These are phyloP conservation scores for Volvox reticuliferus DNA, from an alignment of 139 green algal species.

Conservation along the genomic window DNA sequence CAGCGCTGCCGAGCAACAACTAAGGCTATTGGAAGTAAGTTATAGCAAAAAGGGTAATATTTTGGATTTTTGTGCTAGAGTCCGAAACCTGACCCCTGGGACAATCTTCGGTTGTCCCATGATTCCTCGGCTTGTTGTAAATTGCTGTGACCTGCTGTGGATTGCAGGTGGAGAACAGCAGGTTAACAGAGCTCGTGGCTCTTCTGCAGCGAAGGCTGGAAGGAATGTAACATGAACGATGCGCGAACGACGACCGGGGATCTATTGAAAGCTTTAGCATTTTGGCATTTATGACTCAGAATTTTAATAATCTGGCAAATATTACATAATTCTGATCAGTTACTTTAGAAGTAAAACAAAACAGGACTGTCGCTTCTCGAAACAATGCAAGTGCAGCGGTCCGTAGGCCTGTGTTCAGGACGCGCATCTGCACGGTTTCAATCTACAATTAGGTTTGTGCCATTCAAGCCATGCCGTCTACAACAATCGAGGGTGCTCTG, in stretches of 20 bases:
- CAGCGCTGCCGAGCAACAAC: conserved; percentile 28
- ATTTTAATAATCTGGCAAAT: no score
- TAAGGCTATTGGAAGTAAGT: conserved; percentile 32
- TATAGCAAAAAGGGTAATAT: not conserved
- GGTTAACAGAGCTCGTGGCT: conserved; percentile 28
- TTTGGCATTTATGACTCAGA: no score
- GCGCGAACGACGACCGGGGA: not conserved
- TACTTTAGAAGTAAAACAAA: no score
- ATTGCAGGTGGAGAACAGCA: conserved; percentile 41
- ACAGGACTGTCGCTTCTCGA: not conserved
- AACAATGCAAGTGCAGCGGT: conserved; percentile 33
- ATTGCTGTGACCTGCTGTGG: not conserved
- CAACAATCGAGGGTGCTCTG: not conserved
- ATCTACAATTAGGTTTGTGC: not conserved
- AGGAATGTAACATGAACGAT: not conserved
- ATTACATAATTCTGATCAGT: no score
- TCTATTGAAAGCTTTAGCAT: no score
- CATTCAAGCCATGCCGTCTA: conserved; percentile 14
- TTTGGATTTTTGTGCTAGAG: not conserved
- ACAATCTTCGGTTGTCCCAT: not conserved
- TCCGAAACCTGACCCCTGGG: not conserved
- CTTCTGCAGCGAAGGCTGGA: conserved; percentile 35
- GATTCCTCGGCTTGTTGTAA: not conserved
- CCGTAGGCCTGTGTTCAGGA: not conserved
- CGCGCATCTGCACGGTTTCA: not conserved